Conservation (phyloP, 441 rosid species). For the Gossypium gossypioides region DNA sequence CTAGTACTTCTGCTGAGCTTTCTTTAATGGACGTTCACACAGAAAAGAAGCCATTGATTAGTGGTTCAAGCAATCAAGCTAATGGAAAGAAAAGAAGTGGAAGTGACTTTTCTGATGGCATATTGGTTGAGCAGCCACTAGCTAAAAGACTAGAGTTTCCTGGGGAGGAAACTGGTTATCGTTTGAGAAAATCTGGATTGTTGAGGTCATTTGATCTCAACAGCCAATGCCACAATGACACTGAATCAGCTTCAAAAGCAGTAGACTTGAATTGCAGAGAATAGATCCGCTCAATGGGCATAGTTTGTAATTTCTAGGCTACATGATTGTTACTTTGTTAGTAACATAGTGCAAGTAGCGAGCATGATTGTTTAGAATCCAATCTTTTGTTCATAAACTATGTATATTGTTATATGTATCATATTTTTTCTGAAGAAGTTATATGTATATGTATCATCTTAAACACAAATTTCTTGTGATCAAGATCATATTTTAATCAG, state of each 20-base stretch:
- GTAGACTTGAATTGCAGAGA: conserved; percentile 44
- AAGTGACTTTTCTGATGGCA: conserved; percentile 26
- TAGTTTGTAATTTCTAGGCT: background rate
- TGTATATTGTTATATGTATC: conserved; percentile 25
- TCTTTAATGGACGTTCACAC: conserved; percentile 48
- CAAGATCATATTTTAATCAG: no score
- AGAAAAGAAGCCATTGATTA: conserved; percentile 17
- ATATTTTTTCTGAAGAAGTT: no score
- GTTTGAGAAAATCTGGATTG: conserved; percentile 20
- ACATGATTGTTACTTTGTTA: background rate
- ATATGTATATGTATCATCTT: no score
- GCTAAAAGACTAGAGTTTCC: conserved; percentile 23
- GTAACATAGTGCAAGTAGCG: conserved; percentile 22
- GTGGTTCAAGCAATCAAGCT: conserved; percentile 20
- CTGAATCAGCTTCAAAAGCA: conserved; percentile 26
- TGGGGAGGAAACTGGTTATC: conserved; percentile 17
- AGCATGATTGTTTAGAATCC: conserved; percentile 20
- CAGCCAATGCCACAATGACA: conserved; percentile 34
- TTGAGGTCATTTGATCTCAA: conserved; percentile 44
- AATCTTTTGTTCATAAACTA: conserved; percentile 34
- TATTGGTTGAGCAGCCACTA: conserved; percentile 29
- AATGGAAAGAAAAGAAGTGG: conserved; percentile 43
- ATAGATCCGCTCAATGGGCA: conserved; percentile 21
- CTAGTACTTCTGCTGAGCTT: conserved; percentile 31
- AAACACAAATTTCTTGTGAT: no score